Evolutionary conservation across 2,329 filamentous ascomycete genomes (phyloP).

Genomic region (Laburnicola sp.): DNA sequence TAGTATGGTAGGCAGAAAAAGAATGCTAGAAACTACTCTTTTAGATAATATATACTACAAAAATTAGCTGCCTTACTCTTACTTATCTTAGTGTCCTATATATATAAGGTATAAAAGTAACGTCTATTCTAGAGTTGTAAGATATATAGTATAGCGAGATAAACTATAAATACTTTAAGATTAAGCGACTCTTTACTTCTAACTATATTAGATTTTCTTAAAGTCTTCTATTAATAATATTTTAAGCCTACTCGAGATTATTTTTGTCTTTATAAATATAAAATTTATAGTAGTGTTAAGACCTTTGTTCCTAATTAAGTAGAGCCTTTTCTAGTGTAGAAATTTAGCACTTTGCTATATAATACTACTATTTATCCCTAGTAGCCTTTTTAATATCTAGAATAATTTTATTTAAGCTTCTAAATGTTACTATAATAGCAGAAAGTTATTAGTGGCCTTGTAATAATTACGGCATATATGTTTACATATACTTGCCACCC

Average conservation of each 20-base stretch:
- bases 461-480: constrained; percentile 8
- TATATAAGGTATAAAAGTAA: too few species aligned
- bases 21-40: too few species aligned
- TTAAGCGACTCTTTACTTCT: constrained; percentile 10
- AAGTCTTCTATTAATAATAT: constrained; percentile 9
- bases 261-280: constrained; percentile 6
- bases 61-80: too few species aligned
- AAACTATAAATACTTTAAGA: constrained; percentile 18
- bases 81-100: too few species aligned
- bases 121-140: background rate
- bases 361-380: constrained; percentile 4
- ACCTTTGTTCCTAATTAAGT: constrained; percentile 9
- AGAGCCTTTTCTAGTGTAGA: constrained; percentile 5
- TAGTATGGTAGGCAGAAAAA: too few species aligned
- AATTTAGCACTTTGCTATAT: constrained; percentile 8
- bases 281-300: constrained; percentile 14
- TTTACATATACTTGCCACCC: constrained; percentile 8
- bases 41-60: too few species aligned
- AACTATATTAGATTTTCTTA: constrained; percentile 8
- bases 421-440: constrained; percentile 1
- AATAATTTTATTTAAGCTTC: constrained; percentile 6
- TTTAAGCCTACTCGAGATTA: constrained; percentile 9
- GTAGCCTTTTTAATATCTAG: constrained; percentile 1
- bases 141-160: background rate
- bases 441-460: constrained; percentile 10